These are phyloP conservation scores for Penicillium sp. DNA, from an alignment of 2,329 filamentous ascomycete genomes.

Conservation along the genomic window DNA sequence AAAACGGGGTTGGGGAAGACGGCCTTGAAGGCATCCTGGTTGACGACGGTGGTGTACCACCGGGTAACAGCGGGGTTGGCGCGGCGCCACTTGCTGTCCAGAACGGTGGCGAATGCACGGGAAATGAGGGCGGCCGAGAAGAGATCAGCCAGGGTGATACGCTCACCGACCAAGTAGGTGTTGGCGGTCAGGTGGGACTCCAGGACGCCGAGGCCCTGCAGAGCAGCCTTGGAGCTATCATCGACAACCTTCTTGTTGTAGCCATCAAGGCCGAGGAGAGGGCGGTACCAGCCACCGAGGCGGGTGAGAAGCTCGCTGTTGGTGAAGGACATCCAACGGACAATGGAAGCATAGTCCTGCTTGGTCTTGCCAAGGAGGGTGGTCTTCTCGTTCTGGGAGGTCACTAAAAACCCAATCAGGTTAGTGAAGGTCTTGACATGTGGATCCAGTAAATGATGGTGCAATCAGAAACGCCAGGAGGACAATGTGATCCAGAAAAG, in stretches of 20 bases:
- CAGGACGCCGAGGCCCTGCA: conserved; percentile 63
- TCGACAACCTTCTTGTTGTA: conserved; percentile 99
- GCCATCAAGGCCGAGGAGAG: conserved; percentile 69
- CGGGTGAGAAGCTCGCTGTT: conserved; percentile 75
- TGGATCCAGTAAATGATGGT: conserved; percentile 7
- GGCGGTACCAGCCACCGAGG: conserved; percentile 76
- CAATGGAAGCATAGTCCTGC: conserved; percentile 98
- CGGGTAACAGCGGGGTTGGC: conserved; percentile 79
- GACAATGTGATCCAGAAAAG: conserved; percentile 11
- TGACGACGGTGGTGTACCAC: conserved; percentile 92
- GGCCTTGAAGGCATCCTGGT: conserved; percentile 83
- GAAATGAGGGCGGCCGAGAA: conserved; percentile 72
- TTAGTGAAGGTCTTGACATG: conserved; percentile 21
- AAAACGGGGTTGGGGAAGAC: conserved; percentile 70
- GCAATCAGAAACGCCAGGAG: conserved; percentile 13
- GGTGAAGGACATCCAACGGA: conserved; percentile 97
- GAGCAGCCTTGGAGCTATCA: conserved; percentile 63
- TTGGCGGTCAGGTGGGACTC: conserved; percentile 86
- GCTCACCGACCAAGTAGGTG: conserved; percentile 97
- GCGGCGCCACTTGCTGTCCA: conserved; percentile 81
- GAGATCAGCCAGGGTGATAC: conserved; percentile 91
- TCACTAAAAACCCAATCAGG: conserved; percentile 55
- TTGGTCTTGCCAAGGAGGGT: conserved; percentile 99
- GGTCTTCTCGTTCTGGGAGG: conserved; percentile 99
- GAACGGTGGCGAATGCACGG: conserved; percentile 89